Evolutionary conservation across 139 green algal genomes (phyloP).

Genomic region (Medakamo hakoo): DNA sequence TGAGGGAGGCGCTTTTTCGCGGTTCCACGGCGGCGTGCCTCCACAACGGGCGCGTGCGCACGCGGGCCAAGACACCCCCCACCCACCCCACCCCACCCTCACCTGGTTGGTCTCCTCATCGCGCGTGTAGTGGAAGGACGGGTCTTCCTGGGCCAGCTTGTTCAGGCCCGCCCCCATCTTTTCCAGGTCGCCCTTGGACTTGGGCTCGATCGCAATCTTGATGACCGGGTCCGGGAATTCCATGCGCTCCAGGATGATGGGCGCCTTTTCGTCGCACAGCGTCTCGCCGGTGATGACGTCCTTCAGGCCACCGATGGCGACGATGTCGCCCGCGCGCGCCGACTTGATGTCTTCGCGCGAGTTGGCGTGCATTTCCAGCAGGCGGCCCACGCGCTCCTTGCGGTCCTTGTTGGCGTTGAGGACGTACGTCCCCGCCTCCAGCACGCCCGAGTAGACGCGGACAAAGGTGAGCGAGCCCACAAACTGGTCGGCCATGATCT

Average conservation of each 20-base stretch:
- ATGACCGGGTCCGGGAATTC: conserved; percentile 99
- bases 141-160: conserved; percentile 97
- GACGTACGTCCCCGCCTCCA: conserved; percentile 68
- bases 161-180: conserved; percentile 91
- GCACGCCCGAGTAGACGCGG: conserved; percentile 72
- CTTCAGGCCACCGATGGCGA: conserved; percentile 92
- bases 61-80: too few relatives aligned
- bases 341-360: conserved; percentile 87
- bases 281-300: conserved; percentile 90
- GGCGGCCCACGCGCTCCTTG: conserved; percentile 93
- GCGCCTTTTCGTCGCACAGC: conserved; percentile 78
- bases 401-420: conserved; percentile 86
- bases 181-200: conserved; percentile 89
- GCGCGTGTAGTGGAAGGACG: conserved; percentile 66
- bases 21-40: too few relatives aligned
- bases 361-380: conserved; percentile 99
- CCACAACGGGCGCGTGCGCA: not conserved
- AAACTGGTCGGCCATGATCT: conserved; percentile 97
- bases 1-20: too few relatives aligned
- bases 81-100: conserved; percentile 15
- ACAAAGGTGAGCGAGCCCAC: conserved; percentile 91
- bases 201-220: conserved; percentile 97
- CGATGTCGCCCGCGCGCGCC: conserved; percentile 82
- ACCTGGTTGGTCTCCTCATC: conserved; percentile 96
- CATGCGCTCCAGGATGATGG: conserved; percentile 96